Evolutionary conservation across 2,329 filamentous ascomycete genomes (phyloP).

Genomic region (Phialophora expanda): DNA sequence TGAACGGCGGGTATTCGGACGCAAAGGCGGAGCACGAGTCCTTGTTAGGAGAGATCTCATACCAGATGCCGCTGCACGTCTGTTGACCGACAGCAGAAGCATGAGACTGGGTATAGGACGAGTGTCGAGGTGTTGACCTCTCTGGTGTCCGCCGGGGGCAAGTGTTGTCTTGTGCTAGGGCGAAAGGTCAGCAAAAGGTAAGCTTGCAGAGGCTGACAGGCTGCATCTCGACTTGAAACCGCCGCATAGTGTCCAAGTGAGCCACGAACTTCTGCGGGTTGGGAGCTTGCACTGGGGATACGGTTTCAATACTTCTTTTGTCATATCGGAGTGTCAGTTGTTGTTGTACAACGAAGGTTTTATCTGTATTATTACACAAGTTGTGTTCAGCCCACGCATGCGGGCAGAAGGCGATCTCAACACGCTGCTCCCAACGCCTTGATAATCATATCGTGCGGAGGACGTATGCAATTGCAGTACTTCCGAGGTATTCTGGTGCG

Average conservation of each 20-base stretch:
- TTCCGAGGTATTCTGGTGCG: not conserved
- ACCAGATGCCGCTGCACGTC: too few relatives aligned
- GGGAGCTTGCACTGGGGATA: not conserved
- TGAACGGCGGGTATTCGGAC: too few relatives aligned
- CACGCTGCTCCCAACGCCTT: not conserved
- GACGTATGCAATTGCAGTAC: not conserved
- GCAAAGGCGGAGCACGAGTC: too few relatives aligned
- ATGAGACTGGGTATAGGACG: not conserved
- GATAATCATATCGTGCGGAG: not conserved
- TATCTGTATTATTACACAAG: slow-evolving; percentile 31
- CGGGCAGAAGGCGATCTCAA: not conserved
- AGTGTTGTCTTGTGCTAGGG: not conserved
- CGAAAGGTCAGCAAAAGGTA: not conserved
- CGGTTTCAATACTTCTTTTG: not conserved
- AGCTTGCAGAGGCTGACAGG: not conserved
- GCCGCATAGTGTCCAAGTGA: not conserved
- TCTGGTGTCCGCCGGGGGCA: not conserved
- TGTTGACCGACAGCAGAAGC: not conserved
- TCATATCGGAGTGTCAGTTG: slow-evolving; percentile 29
- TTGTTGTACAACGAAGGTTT: slow-evolving; percentile 34
- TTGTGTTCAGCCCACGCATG: not conserved
- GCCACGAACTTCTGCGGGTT: not conserved
- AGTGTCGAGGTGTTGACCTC: not conserved
- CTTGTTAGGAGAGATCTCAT: too few relatives aligned
- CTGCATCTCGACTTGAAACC: not conserved